Percentiles rank a stretch among this genome's conserved stretches.
Evolutionary conservation across 2,329 filamentous ascomycete genomes (phyloP).

Genomic region (Knoxdaviesia proteae): DNA sequence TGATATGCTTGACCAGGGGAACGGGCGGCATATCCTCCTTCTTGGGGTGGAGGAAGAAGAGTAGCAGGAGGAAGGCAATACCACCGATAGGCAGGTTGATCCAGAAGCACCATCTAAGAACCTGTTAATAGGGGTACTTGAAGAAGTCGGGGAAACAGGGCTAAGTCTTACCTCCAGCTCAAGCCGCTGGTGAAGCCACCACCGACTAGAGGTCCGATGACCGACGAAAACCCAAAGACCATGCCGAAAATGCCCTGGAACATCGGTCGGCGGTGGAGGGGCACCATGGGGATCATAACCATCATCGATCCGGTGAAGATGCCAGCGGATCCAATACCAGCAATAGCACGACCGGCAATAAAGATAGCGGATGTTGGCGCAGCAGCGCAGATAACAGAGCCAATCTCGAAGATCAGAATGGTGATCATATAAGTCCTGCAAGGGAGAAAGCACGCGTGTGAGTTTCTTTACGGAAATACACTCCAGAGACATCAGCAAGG

Average conservation of each 20-base stretch:
- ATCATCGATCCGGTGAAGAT: slow-evolving; percentile 36
- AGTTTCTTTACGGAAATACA: not conserved
- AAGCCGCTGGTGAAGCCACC: slow-evolving; percentile 27
- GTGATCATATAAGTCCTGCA: slow-evolving; percentile 19
- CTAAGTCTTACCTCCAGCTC: slow-evolving; percentile 20
- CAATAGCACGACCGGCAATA: slow-evolving; percentile 34
- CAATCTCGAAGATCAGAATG: slow-evolving; percentile 31
- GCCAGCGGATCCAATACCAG: slow-evolving; percentile 33
- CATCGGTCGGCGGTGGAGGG: slow-evolving; percentile 36
- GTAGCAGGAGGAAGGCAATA: slow-evolving; percentile 25
- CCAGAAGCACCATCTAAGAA: slow-evolving; percentile 31
- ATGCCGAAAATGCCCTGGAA: slow-evolving; percentile 35
- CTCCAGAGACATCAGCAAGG: not conserved
- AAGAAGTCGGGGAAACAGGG: no score
- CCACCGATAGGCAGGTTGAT: slow-evolving; percentile 36
- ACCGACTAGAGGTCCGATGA: slow-evolving; percentile 30
- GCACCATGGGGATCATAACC: slow-evolving; percentile 35
- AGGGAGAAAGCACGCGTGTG: not conserved
- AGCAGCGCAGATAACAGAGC: slow-evolving; percentile 31
- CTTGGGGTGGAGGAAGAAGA: slow-evolving; percentile 24
- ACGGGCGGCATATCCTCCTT: slow-evolving; percentile 9
- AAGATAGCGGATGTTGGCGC: slow-evolving; percentile 31
- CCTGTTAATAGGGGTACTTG: not conserved
- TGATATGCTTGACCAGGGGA: slow-evolving; percentile 19
- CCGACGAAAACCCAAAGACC: slow-evolving; percentile 32